phyloP scores from a whole-genome alignment of 164 flowering plant genomes.

The Nymphaea thermarum region DNA sequence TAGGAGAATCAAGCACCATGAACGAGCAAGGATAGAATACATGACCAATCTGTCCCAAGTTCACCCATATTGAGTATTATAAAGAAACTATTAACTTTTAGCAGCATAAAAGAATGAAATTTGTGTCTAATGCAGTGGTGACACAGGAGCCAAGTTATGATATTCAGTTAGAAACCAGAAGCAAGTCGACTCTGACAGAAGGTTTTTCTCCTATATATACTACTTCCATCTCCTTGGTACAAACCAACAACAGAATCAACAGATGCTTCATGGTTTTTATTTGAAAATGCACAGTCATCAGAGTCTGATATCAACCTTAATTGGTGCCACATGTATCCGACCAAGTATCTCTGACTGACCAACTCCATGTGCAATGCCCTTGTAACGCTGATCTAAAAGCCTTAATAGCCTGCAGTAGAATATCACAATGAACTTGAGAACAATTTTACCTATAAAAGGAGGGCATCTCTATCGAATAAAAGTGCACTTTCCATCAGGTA shows the following conservation, averaged over 20 bases:
- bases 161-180: too few relatives aligned
- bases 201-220: too few relatives aligned
- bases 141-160: too few relatives aligned
- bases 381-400: slow-evolving; percentile 77
- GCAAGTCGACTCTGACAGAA: too few relatives aligned
- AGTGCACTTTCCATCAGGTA: too few relatives aligned
- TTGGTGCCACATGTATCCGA: slow-evolving; percentile 95
- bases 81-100: background rate
- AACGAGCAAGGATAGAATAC: slow-evolving; percentile 90
- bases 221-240: too few relatives aligned
- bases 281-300: background rate
- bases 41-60: slow-evolving; percentile 55
- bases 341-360: slow-evolving; percentile 94
- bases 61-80: background rate
- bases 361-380: slow-evolving; percentile 96
- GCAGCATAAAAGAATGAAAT: too few relatives aligned
- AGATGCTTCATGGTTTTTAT: too few relatives aligned
- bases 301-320: slow-evolving; percentile 48
- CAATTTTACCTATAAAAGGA: too few relatives aligned
- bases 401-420: slow-evolving; percentile 57
- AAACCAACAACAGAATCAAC: too few relatives aligned
- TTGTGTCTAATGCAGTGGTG: too few relatives aligned
- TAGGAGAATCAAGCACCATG: slow-evolving; percentile 76
- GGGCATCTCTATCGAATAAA: too few relatives aligned
- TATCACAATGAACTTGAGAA: background rate